A percentile compares a stretch with the other conserved stretches of the same genome.
Evolutionary conservation across 108 stramenopile species (phyloP).

Genomic region (Conticribra weissflogii): DNA sequence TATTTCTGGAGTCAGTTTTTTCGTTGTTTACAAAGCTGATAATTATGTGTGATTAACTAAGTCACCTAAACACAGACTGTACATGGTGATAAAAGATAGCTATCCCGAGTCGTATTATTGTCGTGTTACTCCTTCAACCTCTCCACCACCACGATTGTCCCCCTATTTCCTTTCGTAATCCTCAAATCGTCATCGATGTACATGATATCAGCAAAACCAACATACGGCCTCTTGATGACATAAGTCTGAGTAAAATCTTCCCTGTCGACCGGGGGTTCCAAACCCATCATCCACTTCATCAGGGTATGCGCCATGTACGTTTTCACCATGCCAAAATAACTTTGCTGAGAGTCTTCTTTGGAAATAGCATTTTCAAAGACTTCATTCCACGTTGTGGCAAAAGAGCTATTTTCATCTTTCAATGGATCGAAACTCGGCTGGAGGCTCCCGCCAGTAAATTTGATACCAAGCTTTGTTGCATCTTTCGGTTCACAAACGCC

Average conservation of each 20-base stretch:
- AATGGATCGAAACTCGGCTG: conserved; percentile 23
- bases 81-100: no score
- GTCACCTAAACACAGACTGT: no score
- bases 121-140: conserved; percentile 1
- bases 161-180: conserved; percentile 61
- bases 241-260: conserved; percentile 30
- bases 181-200: conserved; percentile 66
- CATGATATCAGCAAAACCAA: conserved; percentile 58
- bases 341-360: conserved; percentile 40
- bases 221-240: conserved; percentile 44
- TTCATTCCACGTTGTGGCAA: conserved; percentile 39
- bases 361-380: conserved; percentile 40
- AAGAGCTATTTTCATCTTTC: conserved; percentile 12
- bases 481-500: conserved; percentile 35
- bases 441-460: conserved; percentile 45
- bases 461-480: conserved; percentile 37
- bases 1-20: no score
- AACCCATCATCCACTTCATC: conserved; percentile 52
- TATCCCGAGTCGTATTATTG: no score
- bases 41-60: no score
- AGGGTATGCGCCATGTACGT: conserved; percentile 30
- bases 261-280: conserved; percentile 42
- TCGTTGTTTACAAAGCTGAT: no score
- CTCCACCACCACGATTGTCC: conserved; percentile 61
- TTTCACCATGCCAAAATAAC: conserved; percentile 15